A percentile compares a stretch with the other conserved stretches of the same genome.
Conservation (phyloP, 345 rosid species). For the Eucalyptus erythrocorys region DNA sequence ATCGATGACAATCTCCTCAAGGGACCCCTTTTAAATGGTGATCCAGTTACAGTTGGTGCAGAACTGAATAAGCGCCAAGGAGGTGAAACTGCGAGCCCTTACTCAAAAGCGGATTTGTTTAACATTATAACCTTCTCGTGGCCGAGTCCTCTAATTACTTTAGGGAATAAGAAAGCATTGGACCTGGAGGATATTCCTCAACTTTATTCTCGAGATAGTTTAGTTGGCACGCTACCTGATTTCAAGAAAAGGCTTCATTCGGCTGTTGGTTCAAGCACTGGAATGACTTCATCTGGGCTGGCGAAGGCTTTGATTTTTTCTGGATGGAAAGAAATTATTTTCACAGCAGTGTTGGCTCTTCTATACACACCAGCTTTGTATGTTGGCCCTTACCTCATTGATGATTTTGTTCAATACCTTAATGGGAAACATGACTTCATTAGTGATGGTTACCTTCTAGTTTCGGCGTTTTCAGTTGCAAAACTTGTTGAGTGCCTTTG, state of each 20-base stretch:
- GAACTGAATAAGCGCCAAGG: neutral
- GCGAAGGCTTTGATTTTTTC: slow-evolving; percentile 26
- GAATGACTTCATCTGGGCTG: slow-evolving; percentile 32
- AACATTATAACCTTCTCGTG: slow-evolving; percentile 35
- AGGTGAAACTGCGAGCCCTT: slow-evolving; percentile 5
- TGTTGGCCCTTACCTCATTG: slow-evolving; percentile 53
- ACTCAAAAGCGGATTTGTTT: slow-evolving; percentile 1
- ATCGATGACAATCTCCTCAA: slow-evolving; percentile 7
- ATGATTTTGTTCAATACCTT: slow-evolving; percentile 46
- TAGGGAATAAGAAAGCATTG: slow-evolving; percentile 43
- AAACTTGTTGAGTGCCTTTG: slow-evolving; percentile 47
- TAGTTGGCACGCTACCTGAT: slow-evolving; percentile 12
- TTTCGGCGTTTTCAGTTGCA: slow-evolving; percentile 28
- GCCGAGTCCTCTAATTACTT: slow-evolving; percentile 42
- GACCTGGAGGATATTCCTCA: slow-evolving; percentile 60
- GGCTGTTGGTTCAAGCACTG: slow-evolving; percentile 2
- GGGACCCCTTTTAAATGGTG: slow-evolving; percentile 20
- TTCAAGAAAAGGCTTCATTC: slow-evolving; percentile 28
- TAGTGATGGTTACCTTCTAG: slow-evolving; percentile 44
- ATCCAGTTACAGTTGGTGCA: neutral
- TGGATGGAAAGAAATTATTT: slow-evolving; percentile 33
- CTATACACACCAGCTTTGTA: slow-evolving; percentile 29
- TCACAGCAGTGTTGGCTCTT: slow-evolving; percentile 24
- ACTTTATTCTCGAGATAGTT: slow-evolving; percentile 36
- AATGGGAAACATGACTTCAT: slow-evolving; percentile 28